Conservation (phyloP, 2,329 filamentous ascomycete genomes). For the Aspergillus fumigatiaffinis region DNA sequence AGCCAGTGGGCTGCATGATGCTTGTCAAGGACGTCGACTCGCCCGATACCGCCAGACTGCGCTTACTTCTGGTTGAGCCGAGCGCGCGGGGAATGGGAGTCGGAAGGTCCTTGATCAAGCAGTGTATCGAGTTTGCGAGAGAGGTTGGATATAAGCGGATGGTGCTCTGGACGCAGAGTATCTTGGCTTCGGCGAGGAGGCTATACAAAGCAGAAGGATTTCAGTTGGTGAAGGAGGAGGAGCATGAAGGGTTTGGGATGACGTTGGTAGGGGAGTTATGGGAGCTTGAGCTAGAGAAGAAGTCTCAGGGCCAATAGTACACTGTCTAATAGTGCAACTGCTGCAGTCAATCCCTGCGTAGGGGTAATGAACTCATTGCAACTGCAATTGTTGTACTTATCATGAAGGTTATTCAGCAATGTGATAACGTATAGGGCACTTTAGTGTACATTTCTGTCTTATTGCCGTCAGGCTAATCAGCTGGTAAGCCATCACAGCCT, state of each 20-base stretch:
- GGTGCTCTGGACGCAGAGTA: slow-evolving; percentile 22
- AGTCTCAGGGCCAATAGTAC: neutral
- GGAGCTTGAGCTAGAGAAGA: slow-evolving; percentile 12
- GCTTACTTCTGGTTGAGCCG: slow-evolving; percentile 24
- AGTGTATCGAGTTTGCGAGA: slow-evolving; percentile 20
- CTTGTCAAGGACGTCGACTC: slow-evolving; percentile 17
- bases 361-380: neutral
- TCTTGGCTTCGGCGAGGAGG: slow-evolving; percentile 15
- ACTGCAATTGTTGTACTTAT: neutral
- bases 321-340: too few species aligned
- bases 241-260: slow-evolving; percentile 18
- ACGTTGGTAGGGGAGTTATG: slow-evolving; percentile 20
- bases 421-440: neutral
- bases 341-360: too few species aligned
- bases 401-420: neutral
- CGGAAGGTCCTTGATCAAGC: slow-evolving; percentile 14
- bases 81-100: slow-evolving; percentile 20
- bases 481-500: neutral
- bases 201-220: slow-evolving; percentile 23
- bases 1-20: slow-evolving; percentile 23
- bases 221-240: slow-evolving; percentile 13
- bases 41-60: slow-evolving; percentile 18
- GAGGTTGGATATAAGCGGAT: slow-evolving; percentile 19
- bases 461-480: neutral
- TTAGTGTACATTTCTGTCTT: neutral